Evolutionary conservation across 2,329 filamentous ascomycete species (phyloP).

Genomic region (Cordyceps farinosa): DNA sequence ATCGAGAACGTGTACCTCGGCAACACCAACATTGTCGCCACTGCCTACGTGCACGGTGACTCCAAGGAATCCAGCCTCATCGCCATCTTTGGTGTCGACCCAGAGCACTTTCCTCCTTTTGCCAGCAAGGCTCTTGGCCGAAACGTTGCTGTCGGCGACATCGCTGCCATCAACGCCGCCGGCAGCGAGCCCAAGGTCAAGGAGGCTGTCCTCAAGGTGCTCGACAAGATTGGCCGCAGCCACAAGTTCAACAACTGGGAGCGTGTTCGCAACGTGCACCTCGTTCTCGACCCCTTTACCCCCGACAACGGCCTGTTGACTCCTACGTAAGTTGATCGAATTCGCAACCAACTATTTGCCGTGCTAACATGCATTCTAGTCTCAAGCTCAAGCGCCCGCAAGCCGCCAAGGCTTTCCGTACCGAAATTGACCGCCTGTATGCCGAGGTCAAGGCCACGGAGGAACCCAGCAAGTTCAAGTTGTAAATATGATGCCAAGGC

Average conservation of each 20-base stretch:
- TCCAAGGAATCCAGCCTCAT: slow-evolving; percentile 77
- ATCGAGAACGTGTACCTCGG: slow-evolving; percentile 94
- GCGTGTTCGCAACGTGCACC: slow-evolving; percentile 67
- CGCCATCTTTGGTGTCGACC: slow-evolving; percentile 82
- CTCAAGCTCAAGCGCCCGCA: slow-evolving; percentile 60
- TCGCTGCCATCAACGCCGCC: slow-evolving; percentile 63
- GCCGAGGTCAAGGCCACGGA: slow-evolving; percentile 45
- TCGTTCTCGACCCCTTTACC: slow-evolving; percentile 86
- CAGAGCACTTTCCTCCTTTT: slow-evolving; percentile 76
- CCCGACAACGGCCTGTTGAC: slow-evolving; percentile 89
- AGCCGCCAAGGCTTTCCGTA: slow-evolving; percentile 49
- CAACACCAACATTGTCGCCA: slow-evolving; percentile 71
- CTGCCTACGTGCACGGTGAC: slow-evolving; percentile 90
- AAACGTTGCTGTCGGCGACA: slow-evolving; percentile 60
- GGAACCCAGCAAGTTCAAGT: slow-evolving; percentile 39
- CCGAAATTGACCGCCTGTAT: slow-evolving; percentile 56
- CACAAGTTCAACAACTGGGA: slow-evolving; percentile 93
- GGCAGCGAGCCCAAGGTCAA: slow-evolving; percentile 67
- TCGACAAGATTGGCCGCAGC: slow-evolving; percentile 74
- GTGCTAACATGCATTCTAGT: slow-evolving; percentile 33
- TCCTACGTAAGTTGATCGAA: slow-evolving; percentile 65
- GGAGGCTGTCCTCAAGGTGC: slow-evolving; percentile 70
- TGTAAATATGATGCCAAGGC: slow-evolving; percentile 31
- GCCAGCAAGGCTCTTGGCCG: slow-evolving; percentile 73
- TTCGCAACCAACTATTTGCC: background rate